A percentile compares a stretch with the other conserved stretches of the same genome.
Conservation (phyloP, 805 yeast species). For the Grigorovia transvaalensis region DNA sequence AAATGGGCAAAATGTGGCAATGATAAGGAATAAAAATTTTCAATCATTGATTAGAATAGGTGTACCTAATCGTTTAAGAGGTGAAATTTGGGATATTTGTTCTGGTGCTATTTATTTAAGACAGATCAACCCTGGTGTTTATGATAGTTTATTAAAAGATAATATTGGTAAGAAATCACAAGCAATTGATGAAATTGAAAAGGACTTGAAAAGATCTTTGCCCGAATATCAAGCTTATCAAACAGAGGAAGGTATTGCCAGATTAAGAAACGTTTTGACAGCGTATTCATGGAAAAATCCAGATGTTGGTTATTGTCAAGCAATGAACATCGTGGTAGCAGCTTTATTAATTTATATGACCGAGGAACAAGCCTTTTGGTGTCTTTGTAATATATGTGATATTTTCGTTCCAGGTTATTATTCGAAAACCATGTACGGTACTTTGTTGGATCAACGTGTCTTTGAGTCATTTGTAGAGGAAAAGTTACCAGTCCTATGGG, state of each 20-base stretch:
- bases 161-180: conserved; percentile 57
- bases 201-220: conserved; percentile 84
- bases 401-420: conserved; percentile 88
- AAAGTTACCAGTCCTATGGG: conserved; percentile 82
- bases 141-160: conserved; percentile 45
- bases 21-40: conserved; percentile 65
- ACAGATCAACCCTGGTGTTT: conserved; percentile 50
- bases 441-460: conserved; percentile 84
- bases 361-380: conserved; percentile 97
- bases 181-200: conserved; percentile 94
- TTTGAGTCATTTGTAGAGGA: conserved; percentile 83
- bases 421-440: conserved; percentile 96
- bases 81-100: conserved; percentile 91
- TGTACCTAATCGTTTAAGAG: conserved; percentile 85
- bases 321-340: conserved; percentile 90
- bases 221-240: conserved; percentile 97
- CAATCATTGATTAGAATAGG: conserved; percentile 83
- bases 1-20: conserved; percentile 75
- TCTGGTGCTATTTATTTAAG: conserved; percentile 78
- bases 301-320: conserved; percentile 96
- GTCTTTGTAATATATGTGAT: conserved; percentile 70
- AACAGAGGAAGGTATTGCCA: conserved; percentile 67
- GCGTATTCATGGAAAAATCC: conserved; percentile 97
- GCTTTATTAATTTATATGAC: conserved; percentile 74
- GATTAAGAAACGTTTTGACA: conserved; percentile 78